Evolutionary conservation across 1,284 basidiomycete species (phyloP).

Genomic region (Vanrija sp.): DNA sequence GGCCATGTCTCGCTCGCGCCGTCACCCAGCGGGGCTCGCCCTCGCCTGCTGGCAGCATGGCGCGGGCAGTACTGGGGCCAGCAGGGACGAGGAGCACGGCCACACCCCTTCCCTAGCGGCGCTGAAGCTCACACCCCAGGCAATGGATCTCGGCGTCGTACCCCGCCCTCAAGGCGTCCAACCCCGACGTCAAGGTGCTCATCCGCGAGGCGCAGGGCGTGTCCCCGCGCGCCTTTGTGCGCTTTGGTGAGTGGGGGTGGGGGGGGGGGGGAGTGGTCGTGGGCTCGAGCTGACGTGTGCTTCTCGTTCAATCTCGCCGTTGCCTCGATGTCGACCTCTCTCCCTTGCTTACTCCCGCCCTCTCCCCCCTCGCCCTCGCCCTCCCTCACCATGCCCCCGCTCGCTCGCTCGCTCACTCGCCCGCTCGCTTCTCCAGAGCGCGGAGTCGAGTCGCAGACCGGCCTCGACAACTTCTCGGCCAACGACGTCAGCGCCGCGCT

Average conservation of each 20-base stretch:
- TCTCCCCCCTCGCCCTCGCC: background rate
- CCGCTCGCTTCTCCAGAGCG: slow-evolving; percentile 30
- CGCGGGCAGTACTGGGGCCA: too few relatives aligned
- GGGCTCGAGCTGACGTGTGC: background rate
- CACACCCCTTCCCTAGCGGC: background rate
- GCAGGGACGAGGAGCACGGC: too few relatives aligned
- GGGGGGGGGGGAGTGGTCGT: background rate
- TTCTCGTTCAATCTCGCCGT: too few relatives aligned
- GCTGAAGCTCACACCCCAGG: slow-evolving; percentile 49
- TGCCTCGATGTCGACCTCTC: too few relatives aligned
- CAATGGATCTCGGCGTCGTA: slow-evolving; percentile 81
- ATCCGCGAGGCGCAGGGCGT: slow-evolving; percentile 87
- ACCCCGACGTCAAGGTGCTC: slow-evolving; percentile 83
- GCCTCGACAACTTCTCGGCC: slow-evolving; percentile 41
- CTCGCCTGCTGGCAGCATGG: too few relatives aligned
- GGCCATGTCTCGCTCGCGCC: background rate
- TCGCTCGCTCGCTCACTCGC: background rate
- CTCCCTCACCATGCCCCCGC: background rate
- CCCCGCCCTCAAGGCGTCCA: slow-evolving; percentile 75
- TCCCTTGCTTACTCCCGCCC: background rate
- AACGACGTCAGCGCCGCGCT: slow-evolving; percentile 41
- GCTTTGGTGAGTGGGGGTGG: slow-evolving; percentile 68
- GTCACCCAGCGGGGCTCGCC: too few relatives aligned
- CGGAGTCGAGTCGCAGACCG: slow-evolving; percentile 42
- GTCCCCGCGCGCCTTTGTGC: slow-evolving; percentile 79